Base-by-base conservation (phyloP, 2,329 filamentous ascomycete genomes). In the Stagonosporopsis cucurbitacearum region DNA sequence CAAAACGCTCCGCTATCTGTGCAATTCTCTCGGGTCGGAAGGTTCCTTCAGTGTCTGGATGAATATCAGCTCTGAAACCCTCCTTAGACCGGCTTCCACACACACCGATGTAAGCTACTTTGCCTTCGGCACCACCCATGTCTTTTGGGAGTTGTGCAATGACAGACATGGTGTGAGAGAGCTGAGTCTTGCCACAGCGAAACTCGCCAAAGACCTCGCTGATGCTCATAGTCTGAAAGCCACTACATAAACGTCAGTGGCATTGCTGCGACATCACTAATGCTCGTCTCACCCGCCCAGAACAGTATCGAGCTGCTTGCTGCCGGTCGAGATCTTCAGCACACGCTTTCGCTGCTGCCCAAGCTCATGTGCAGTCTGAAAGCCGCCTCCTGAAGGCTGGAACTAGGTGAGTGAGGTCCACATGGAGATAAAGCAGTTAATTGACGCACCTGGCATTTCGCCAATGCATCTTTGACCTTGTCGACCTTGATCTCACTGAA, bases 401-500 rank as follows among this genome's bases (percentile, higher is more conserved):
- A 30, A 19, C 0, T 6, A 3, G 7, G 50, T 71, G n/a, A 69
- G 59, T 39, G 17, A 53, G 22, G n/a, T 20, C 25, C 4, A 44
- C 53, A 7, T 8, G 4, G n/a, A 15, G 20, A 25, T 9, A 22
- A 25, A 2, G 32, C 22, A 13, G 51, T 12, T 9, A 50, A 25
- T 12, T 9, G 33, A 39, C 12, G 15, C 45, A 86, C 84, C 71
- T 83, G 75, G 56, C 83, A 86, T 71, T 88, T 88, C 41, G 80
- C 79, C 50, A 86, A 81, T 44, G 87, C 87, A 63, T 89, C 87
- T 67, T 88, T 89, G 69, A 89, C 81, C 71, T 89, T 89, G 60
- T 89, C 87, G 4, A 89, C 87, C 71, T 89, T 89, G 67, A 85
- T 80, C 69, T 89, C 87, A 54, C 86, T 88, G 73, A 89, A 88